Percentiles rank a stretch among this genome's conserved stretches.
These are phyloP conservation scores for Chrysanthemum lavandulifolium DNA, from an alignment of 129 eudicot genomes.

Conservation along the genomic window DNA sequence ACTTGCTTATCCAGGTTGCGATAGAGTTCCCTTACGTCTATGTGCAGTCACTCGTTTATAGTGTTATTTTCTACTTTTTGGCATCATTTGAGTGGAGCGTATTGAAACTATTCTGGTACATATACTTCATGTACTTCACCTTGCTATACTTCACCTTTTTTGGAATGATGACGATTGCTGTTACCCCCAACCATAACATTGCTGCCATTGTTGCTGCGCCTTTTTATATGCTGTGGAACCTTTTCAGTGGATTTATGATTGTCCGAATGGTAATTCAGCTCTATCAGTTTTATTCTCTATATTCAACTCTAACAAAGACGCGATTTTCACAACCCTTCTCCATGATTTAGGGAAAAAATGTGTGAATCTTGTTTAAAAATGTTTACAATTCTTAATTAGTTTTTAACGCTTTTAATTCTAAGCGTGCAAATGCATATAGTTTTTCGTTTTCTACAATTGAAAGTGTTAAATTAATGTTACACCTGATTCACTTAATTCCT, in stretches of 20 bases:
- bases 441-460: neutral
- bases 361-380: too few relatives aligned
- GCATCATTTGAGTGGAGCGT: slow-evolving; percentile 71
- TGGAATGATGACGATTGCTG: slow-evolving; percentile 87
- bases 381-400: too few relatives aligned
- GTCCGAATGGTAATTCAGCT: slow-evolving; percentile 51
- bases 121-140: slow-evolving; percentile 80
- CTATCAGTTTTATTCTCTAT: neutral
- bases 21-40: slow-evolving; percentile 82
- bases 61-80: slow-evolving; percentile 68
- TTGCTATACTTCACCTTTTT: slow-evolving; percentile 83
- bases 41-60: slow-evolving; percentile 72
- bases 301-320: neutral
- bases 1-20: slow-evolving; percentile 51
- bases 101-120: slow-evolving; percentile 70
- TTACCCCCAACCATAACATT: slow-evolving; percentile 79
- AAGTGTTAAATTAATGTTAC: neutral
- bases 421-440: neutral
- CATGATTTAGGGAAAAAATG: too few relatives aligned
- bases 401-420: neutral
- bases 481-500: neutral
- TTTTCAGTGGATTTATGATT: slow-evolving; percentile 91
- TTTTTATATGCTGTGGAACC: slow-evolving; percentile 92
- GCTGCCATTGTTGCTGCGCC: slow-evolving; percentile 89
- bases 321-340: too few relatives aligned